phyloP scores from a whole-genome alignment of 768 basidiomycete species.

The Hortiboletus flavorubellus region DNA sequence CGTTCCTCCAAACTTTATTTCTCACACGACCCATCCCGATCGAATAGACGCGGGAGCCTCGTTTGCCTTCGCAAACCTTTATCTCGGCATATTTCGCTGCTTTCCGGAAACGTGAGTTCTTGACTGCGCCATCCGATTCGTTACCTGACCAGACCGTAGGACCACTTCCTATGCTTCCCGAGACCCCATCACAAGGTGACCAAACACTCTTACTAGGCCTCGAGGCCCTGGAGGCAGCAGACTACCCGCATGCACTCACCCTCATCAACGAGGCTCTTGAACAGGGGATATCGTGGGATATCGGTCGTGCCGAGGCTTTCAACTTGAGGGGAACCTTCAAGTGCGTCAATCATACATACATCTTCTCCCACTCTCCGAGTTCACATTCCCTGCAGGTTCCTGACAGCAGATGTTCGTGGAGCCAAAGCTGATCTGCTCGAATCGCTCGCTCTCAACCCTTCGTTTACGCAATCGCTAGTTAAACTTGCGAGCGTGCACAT shows the following conservation, averaged over 20 bases:
- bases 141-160: conserved; percentile 38
- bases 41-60: conserved; percentile 61
- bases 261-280: conserved; percentile 82
- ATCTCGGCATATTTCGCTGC: conserved; percentile 95
- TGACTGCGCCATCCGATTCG: not conserved
- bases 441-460: conserved; percentile 62
- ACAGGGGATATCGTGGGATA: conserved; percentile 77
- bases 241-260: conserved; percentile 78
- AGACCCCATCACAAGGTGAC: conserved; percentile 75
- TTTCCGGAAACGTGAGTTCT: conserved; percentile 76
- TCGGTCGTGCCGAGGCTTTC: conserved; percentile 79
- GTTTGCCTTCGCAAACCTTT: conserved; percentile 87
- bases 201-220: conserved; percentile 76
- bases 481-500: conserved; percentile 97
- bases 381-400: conserved; percentile 56
- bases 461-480: conserved; percentile 84
- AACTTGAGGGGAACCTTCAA: conserved; percentile 97
- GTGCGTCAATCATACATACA: conserved; percentile 40
- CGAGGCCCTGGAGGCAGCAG: conserved; percentile 77
- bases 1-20: not conserved
- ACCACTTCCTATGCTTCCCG: conserved; percentile 67
- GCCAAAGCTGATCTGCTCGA: conserved; percentile 83
- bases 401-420: conserved; percentile 76
- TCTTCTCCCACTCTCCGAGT: not conserved
- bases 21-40: not conserved